Percentiles rank a stretch among this genome's conserved stretches.
phyloP scores from a whole-genome alignment of 2,329 filamentous ascomycete species.

The Paramyrothecium roridum region DNA sequence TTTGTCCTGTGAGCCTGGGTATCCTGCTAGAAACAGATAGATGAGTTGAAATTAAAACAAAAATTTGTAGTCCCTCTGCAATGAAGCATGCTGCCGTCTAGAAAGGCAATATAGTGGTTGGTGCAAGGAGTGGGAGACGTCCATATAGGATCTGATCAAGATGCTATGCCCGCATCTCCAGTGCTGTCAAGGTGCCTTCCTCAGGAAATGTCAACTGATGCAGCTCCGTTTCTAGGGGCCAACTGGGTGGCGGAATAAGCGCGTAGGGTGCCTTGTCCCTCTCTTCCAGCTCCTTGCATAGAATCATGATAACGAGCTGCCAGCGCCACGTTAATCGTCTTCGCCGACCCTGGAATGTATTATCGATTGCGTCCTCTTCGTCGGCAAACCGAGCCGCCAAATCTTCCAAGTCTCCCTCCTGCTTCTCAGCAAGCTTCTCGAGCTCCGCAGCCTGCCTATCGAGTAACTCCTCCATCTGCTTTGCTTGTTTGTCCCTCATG shows the following conservation, averaged over 20 bases:
- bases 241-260: conserved; percentile 24
- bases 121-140: no score
- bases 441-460: conserved; percentile 52
- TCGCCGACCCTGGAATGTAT: conserved; percentile 42
- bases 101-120: no score
- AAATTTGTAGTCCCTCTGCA: background rate
- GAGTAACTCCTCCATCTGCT: conserved; percentile 57
- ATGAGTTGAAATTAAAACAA: background rate
- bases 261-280: conserved; percentile 40
- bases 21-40: background rate
- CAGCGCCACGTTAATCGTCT: conserved; percentile 45
- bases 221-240: conserved; percentile 19
- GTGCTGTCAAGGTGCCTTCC: background rate
- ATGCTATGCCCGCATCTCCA: background rate
- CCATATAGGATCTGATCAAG: no score
- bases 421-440: conserved; percentile 39
- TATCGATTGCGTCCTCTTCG: conserved; percentile 47
- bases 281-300: conserved; percentile 49
- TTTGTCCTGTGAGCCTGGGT: background rate
- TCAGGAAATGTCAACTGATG: background rate
- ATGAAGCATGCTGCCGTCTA: no score
- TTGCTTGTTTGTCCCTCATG: conserved; percentile 61
- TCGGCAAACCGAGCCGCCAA: conserved; percentile 42
- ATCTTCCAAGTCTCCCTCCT: conserved; percentile 44
- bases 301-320: conserved; percentile 49